Conservation (phyloP, 345 rosid genomes). For the Punica granatum region DNA sequence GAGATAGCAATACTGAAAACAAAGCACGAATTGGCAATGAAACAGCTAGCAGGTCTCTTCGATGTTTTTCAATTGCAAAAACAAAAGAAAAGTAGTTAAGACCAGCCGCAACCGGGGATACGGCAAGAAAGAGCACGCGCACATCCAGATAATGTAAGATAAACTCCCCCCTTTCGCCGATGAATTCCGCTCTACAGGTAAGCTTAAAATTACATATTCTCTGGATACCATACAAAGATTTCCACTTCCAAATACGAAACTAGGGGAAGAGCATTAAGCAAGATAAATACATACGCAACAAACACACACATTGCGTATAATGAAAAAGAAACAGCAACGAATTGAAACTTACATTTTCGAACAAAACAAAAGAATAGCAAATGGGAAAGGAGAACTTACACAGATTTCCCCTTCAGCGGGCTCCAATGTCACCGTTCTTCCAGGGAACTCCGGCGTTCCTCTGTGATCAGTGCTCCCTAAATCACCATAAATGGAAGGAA, state of each 20-base stretch:
- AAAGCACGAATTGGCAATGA: neutral
- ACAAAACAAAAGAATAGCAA: neutral
- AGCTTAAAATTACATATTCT: neutral
- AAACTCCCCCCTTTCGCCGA: too few species aligned
- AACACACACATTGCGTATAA: too few species aligned
- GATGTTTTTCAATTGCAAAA: too few species aligned
- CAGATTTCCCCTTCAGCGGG: conserved; percentile 65
- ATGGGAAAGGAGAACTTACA: conserved; percentile 28
- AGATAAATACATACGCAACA: neutral
- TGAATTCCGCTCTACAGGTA: too few species aligned
- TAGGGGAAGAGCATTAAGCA: neutral
- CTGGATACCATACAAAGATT: neutral
- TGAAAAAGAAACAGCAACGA: neutral
- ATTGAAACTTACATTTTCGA: neutral
- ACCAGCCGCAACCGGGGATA: too few species aligned
- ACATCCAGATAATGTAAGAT: too few species aligned
- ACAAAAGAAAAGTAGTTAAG: too few species aligned
- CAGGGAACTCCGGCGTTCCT: conserved; percentile 78
- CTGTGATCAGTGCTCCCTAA: conserved; percentile 93
- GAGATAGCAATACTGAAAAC: neutral
- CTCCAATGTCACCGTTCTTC: conserved; percentile 80
- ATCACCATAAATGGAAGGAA: neutral
- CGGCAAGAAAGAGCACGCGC: too few species aligned
- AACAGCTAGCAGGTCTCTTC: neutral
- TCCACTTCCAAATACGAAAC: neutral